Conservation (phyloP, 2,329 filamentous ascomycete species). For the Pseudocercospora pini-densiflorae region DNA sequence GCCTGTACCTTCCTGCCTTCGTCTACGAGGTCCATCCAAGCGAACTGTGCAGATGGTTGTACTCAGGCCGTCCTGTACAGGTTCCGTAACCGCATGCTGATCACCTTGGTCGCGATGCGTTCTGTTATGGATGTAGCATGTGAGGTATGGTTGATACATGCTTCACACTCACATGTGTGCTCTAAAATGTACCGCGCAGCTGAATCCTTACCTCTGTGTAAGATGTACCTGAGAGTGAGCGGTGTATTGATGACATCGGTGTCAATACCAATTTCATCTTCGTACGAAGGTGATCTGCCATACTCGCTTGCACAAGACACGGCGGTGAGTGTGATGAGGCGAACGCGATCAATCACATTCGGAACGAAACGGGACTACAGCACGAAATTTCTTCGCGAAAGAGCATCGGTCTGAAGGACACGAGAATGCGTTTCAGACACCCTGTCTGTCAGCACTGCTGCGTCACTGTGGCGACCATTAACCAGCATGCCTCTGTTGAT, state of each 20-base stretch:
- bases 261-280: neutral
- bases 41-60: neutral
- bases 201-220: neutral
- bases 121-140: neutral
- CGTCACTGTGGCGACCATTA: slow-evolving; percentile 4
- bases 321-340: slow-evolving; percentile 6
- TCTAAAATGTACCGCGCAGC: neutral
- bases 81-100: neutral
- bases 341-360: neutral
- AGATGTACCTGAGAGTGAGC: neutral
- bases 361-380: neutral
- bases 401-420: neutral
- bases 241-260: slow-evolving; percentile 1
- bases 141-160: slow-evolving; percentile 2
- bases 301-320: neutral
- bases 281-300: neutral
- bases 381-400: neutral
- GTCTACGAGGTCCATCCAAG: neutral
- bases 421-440: neutral
- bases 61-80: neutral
- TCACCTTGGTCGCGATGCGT: neutral
- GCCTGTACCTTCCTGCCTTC: neutral
- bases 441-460: slow-evolving; percentile 1
- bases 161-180: neutral
- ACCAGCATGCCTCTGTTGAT: slow-evolving; percentile 4